phyloP scores from a whole-genome alignment of 495 filamentous ascomycete genomes.

The Xylaria castorea region DNA sequence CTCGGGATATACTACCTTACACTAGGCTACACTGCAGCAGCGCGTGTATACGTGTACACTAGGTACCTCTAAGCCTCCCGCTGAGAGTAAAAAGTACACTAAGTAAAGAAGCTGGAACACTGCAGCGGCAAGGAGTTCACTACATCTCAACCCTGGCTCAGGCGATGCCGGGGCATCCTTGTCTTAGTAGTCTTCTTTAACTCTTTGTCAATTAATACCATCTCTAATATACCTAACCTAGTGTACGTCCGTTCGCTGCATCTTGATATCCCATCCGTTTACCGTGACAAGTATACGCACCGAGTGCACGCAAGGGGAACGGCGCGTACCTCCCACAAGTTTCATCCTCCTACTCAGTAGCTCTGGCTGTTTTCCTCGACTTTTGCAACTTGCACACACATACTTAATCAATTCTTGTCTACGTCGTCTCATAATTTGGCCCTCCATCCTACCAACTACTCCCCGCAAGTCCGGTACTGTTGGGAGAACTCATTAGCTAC shows the following conservation, averaged over 20 bases:
- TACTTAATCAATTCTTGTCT: background rate
- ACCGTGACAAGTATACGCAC: background rate
- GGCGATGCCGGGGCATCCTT: slow-evolving; percentile 16
- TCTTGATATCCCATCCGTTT: slow-evolving; percentile 3
- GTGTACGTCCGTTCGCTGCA: background rate
- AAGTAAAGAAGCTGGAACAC: slow-evolving; percentile 5
- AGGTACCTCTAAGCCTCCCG: background rate
- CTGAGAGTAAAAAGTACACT: background rate
- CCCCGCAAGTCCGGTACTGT: slow-evolving; percentile 3
- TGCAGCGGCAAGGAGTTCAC: slow-evolving; percentile 8
- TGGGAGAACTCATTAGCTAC: background rate
- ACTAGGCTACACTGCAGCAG: background rate
- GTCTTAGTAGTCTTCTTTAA: background rate
- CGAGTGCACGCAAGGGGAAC: slow-evolving; percentile 5
- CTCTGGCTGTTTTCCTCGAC: background rate
- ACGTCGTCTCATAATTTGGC: background rate
- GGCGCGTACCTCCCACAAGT: slow-evolving; percentile 2
- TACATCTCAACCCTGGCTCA: slow-evolving; percentile 7
- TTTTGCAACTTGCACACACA: background rate
- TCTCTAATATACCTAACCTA: slow-evolving; percentile 4
- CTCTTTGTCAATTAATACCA: slow-evolving; percentile 5
- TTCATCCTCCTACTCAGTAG: slow-evolving; percentile 7
- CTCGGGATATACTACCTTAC: background rate
- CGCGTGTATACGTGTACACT: background rate
- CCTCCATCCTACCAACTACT: background rate